Evolutionary conservation across 2,329 filamentous ascomycete species (phyloP), one percentile per base, ranked within the genome.

Genomic region (Seiridium cupressi): DNA sequence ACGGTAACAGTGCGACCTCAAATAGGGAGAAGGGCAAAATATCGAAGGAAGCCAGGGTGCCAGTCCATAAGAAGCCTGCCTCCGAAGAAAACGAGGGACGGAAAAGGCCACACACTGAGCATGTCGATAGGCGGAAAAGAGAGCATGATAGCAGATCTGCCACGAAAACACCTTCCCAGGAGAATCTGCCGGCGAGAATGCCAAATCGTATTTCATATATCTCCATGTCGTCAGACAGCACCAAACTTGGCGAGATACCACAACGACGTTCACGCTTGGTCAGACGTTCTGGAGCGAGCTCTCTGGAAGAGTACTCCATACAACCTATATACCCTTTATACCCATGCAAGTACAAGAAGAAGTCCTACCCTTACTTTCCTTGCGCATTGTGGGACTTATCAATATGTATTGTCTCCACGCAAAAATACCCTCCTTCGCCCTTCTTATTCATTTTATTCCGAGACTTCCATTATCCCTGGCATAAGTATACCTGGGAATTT

Each of bases 211-310:
- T 68, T 42, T 74, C 72, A 0, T 65, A 68, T 54, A 65, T 74
- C 58, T 78, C 77, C 3, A 74, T 74, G 51, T 73, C 74, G 4
- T 78, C 78, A 1, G 76, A 74, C 57, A 80, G 77, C 61, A 81
- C 78, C 10, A 80, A 80, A 60, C 64, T 81, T 3, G 77, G 78
- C n/a, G 78, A 80, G 63, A 73, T 79, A 18, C 69, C 59, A 4
- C 26, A 40, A n/a, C 54, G 61, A 9, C 51, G 55, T 36, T 58
- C 58, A 5, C 58, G 62, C 4, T 34, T 51, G 18, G 34, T 46
- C 10, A 13, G 44, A 42, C 40, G 44, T 3, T 34, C 57, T 4
- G 61, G 58, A 9, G 44, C 26, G 13, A 49, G 42, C n/a, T 55
- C 38, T 46, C 18, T 11, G n/a, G 57, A 51, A 11, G 40, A 44